A percentile compares a stretch with the other conserved stretches of the same genome.
These are phyloP conservation scores for Quercus berberidifolia DNA, from an alignment of 306 rosid genomes.

Conservation along the genomic window DNA sequence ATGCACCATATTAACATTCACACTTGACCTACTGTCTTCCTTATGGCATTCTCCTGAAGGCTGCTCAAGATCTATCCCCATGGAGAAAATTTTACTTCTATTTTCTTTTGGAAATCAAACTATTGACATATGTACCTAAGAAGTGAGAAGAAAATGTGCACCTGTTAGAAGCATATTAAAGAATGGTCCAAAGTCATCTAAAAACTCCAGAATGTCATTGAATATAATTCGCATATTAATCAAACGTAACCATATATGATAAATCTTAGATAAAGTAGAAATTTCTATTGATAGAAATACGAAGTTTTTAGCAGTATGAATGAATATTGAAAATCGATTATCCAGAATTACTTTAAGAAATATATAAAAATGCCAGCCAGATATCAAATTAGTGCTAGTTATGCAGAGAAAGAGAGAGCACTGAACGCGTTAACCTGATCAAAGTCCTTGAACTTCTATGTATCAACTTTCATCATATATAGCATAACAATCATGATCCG, in stretches of 20 bases:
- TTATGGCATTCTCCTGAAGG: conserved; percentile 23
- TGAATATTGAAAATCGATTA: background rate
- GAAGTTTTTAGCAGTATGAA: background rate
- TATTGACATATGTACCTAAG: background rate
- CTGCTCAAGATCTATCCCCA: conserved; percentile 35
- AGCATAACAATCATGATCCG: background rate
- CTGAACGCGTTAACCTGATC: background rate
- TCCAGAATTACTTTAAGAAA: background rate
- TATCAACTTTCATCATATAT: background rate
- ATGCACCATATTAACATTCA: conserved; percentile 9
- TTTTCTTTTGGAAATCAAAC: background rate
- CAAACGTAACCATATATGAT: background rate
- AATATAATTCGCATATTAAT: background rate
- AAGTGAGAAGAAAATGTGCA: background rate
- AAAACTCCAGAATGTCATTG: background rate
- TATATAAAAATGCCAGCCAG: background rate
- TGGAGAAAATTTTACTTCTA: conserved; percentile 1
- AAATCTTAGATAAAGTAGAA: background rate
- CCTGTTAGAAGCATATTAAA: background rate
- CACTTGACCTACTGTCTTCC: conserved; percentile 11
- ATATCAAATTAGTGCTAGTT: background rate
- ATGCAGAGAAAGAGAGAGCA: background rate
- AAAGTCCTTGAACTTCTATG: background rate
- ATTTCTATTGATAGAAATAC: background rate
- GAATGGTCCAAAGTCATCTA: background rate